Base-by-base conservation (phyloP, 345 rosid species). In the Gossypium turneri region DNA sequence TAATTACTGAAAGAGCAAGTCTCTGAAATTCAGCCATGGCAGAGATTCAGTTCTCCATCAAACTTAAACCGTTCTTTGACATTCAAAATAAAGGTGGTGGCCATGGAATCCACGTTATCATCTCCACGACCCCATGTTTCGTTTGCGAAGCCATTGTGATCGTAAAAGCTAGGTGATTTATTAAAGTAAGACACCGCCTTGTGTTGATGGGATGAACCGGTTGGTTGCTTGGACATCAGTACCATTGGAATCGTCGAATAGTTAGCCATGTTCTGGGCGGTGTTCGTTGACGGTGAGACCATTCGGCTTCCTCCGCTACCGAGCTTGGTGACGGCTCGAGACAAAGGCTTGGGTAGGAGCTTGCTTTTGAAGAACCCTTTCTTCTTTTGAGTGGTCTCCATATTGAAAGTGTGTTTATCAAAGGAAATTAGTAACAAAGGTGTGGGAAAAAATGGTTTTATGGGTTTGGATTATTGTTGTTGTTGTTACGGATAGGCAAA, bases 81-180 rank as follows among this genome's bases (percentile, higher is more conserved):
- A n/a, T 29, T 8, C 0, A 77, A 56, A 56, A 85, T 89, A 64
- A 80, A 84, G 68, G 64, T 75, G 9, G 85, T 50, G 9, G 89
- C 86, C 75, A 77, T 82, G 64, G 11, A 15, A 65, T 89, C 88
- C 15, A 84, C 85, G 62, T 86, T 76, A 73, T 78, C 88, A 13
- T 85, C 89, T 7, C 76, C 75, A 12, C n/a, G 29, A 24, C 52
- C 78, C 38, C 34, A 27, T 2, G 44, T 13, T 0, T 29, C 72
- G 56, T 70, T 63, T 13, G 25, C 48, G 13, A 20, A 75, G 44
- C 65, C n/a, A 1, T 70, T 53, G 5, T 67, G 71, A 16, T 64
- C 68, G 68, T 64, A n/a, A 24, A 64, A 64, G 4, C 50, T 64
- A n/a, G 50, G 25, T n/a, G 50, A 45, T 13, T 38, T 45, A 45